Conservation (phyloP, 441 rosid genomes). For the Metrosideros polymorpha region DNA sequence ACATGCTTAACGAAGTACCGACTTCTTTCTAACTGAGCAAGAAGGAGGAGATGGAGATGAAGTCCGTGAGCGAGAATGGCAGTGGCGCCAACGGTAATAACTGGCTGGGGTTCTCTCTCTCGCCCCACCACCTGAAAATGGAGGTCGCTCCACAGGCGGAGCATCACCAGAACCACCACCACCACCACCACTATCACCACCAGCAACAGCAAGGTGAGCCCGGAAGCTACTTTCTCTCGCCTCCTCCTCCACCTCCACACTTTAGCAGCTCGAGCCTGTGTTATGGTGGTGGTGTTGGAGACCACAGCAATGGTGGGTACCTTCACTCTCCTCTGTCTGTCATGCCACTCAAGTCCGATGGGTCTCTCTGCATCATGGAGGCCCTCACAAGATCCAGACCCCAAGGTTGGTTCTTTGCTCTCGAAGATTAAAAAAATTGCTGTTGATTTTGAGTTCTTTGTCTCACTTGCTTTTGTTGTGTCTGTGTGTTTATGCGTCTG, state of each 20-base stretch:
- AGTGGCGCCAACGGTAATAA: constrained; percentile 26
- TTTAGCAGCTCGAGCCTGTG: constrained; percentile 31
- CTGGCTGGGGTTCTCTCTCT: constrained; percentile 79
- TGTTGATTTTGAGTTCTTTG: neutral
- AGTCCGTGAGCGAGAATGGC: constrained; percentile 38
- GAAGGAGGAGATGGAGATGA: constrained; percentile 33
- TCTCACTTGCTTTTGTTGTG: neutral
- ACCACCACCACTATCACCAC: constrained; percentile 14
- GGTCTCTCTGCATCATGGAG: constrained; percentile 94
- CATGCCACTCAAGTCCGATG: constrained; percentile 96
- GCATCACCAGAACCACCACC: constrained; percentile 18
- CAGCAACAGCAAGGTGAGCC: constrained; percentile 19
- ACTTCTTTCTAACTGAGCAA: neutral
- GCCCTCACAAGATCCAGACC: constrained; percentile 66
- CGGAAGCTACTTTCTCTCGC: constrained; percentile 34
- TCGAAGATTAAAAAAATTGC: neutral
- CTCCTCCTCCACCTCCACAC: constrained; percentile 5
- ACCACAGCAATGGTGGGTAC: constrained; percentile 16
- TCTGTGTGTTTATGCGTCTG: neutral
- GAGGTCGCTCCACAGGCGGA: constrained; percentile 34
- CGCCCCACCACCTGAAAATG: constrained; percentile 65
- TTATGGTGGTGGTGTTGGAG: constrained; percentile 36
- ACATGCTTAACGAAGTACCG: constrained; percentile 7
- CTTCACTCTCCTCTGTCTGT: constrained; percentile 48
- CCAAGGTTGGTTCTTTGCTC: constrained; percentile 26